phyloP scores from a whole-genome alignment of 2,329 filamentous ascomycete genomes.

The Thielaviopsis populi region DNA sequence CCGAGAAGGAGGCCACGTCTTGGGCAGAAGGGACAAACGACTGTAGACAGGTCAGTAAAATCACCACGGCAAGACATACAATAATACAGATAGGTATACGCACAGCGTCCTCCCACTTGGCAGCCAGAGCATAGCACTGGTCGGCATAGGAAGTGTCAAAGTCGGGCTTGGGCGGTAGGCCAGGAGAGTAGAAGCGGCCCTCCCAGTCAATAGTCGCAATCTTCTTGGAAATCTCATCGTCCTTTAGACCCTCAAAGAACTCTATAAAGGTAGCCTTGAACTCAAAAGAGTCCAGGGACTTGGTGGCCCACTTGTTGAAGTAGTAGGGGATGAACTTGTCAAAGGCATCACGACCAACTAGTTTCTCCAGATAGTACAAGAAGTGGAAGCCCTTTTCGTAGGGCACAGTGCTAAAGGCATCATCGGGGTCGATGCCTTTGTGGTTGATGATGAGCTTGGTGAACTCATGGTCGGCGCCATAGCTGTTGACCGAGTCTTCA shows the following conservation, averaged over 20 bases:
- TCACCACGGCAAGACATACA: slow-evolving; percentile 9
- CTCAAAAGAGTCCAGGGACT: slow-evolving; percentile 83
- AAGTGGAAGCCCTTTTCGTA: slow-evolving; percentile 98
- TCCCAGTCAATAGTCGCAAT: slow-evolving; percentile 76
- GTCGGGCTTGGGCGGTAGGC: slow-evolving; percentile 74
- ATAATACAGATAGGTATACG: slow-evolving; percentile 23
- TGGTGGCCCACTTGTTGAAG: slow-evolving; percentile 69
- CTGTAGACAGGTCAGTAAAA: slow-evolving; percentile 21
- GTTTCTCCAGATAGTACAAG: slow-evolving; percentile 74
- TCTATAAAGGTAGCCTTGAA: slow-evolving; percentile 79
- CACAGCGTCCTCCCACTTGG: slow-evolving; percentile 58
- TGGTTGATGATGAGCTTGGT: slow-evolving; percentile 82
- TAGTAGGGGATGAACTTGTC: slow-evolving; percentile 94
- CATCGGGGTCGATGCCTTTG: slow-evolving; percentile 83
- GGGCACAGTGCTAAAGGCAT: slow-evolving; percentile 81
- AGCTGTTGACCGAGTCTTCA: slow-evolving; percentile 62
- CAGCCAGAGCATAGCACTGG: slow-evolving; percentile 65
- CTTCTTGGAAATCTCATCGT: slow-evolving; percentile 48
- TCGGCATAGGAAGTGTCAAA: slow-evolving; percentile 84
- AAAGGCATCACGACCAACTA: slow-evolving; percentile 74
- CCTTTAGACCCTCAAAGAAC: slow-evolving; percentile 58
- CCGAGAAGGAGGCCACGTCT: slow-evolving; percentile 61
- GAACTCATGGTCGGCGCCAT: slow-evolving; percentile 75
- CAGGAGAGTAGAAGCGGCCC: slow-evolving; percentile 72
- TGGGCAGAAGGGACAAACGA: slow-evolving; percentile 47